A percentile compares a stretch with the other conserved stretches of the same genome.
Evolutionary conservation across 2,329 filamentous ascomycete genomes (phyloP).

Genomic region (Hortaea sp.): DNA sequence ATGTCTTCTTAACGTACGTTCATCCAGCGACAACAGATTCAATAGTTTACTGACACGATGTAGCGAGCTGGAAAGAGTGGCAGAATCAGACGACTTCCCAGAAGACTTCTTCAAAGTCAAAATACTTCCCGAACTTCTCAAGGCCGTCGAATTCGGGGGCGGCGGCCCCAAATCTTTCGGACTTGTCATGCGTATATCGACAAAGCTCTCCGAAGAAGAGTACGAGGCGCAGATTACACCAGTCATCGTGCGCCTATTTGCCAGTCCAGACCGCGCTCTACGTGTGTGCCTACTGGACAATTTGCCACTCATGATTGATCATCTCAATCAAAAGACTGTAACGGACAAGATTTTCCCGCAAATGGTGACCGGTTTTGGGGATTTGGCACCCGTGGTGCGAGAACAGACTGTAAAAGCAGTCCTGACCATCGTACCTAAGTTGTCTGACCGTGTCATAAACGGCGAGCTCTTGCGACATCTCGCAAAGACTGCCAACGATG

Average conservation of each 20-base stretch:
- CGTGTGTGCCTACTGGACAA: constrained; percentile 86
- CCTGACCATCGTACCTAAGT: constrained; percentile 72
- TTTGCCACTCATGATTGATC: constrained; percentile 82
- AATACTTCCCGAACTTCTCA: constrained; percentile 86
- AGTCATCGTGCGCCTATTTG: constrained; percentile 76
- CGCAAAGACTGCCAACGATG: constrained; percentile 93
- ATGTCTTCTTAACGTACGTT: constrained; percentile 64
- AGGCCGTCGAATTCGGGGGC: constrained; percentile 96
- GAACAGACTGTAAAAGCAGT: constrained; percentile 96
- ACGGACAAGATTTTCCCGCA: constrained; percentile 97
- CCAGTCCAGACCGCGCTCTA: constrained; percentile 83
- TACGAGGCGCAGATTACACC: constrained; percentile 78
- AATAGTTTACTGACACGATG: constrained; percentile 6
- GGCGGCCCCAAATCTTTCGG: constrained; percentile 84
- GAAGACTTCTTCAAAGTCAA: constrained; percentile 99
- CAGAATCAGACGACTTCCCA: constrained; percentile 74
- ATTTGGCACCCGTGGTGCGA: constrained; percentile 78
- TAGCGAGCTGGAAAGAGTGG: constrained; percentile 66
- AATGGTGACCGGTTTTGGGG: constrained; percentile 91
- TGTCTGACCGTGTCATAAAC: constrained; percentile 87
- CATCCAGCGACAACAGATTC: background rate
- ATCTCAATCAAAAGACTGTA: constrained; percentile 74
- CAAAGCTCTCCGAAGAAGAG: constrained; percentile 80
- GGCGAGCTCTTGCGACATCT: constrained; percentile 84
- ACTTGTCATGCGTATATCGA: constrained; percentile 81